A percentile compares a stretch with the other conserved stretches of the same genome.
Evolutionary conservation across 75 land plant genomes (phyloP).

Genomic region (Cryptomeria japonica): DNA sequence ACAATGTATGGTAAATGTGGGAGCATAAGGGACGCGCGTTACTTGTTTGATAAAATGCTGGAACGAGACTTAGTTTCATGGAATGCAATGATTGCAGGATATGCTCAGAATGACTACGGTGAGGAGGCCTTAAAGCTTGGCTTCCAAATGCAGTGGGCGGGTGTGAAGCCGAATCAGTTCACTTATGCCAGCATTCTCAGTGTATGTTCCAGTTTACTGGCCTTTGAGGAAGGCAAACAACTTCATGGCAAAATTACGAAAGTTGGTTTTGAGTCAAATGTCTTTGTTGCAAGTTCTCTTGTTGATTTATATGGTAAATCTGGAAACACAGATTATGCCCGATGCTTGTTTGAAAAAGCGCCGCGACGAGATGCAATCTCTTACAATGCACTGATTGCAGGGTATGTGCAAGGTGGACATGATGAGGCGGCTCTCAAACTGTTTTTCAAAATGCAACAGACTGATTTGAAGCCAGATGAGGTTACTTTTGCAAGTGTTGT

Average conservation of each 20-base stretch:
- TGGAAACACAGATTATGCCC: constrained; percentile 35
- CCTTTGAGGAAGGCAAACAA: constrained; percentile 25
- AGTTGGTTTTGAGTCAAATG: constrained; percentile 19
- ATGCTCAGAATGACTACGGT: not conserved
- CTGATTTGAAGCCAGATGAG: constrained; percentile 36
- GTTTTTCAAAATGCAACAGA: constrained; percentile 50
- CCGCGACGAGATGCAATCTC: constrained; percentile 57
- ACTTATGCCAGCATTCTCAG: constrained; percentile 34
- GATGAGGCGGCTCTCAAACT: constrained; percentile 23
- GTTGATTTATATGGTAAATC: constrained; percentile 44
- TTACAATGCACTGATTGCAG: constrained; percentile 72
- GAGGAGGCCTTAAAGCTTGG: constrained; percentile 27
- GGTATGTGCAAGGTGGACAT: constrained; percentile 48
- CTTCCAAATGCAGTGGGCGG: constrained; percentile 42
- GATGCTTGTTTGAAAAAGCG: constrained; percentile 38
- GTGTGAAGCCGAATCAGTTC: constrained; percentile 43
- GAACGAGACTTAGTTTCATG: constrained; percentile 62
- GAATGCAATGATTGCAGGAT: constrained; percentile 31
- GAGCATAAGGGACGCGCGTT: constrained; percentile 43
- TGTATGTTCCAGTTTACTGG: not conserved
- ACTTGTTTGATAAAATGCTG: constrained; percentile 41
- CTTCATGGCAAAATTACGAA: constrained; percentile 38
- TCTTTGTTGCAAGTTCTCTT: constrained; percentile 36
- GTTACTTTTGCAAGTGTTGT: constrained; percentile 48
- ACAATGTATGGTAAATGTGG: constrained; percentile 70